Conservation (phyloP, 78 protist species). For the Dictyostelium brefeldianum region DNA sequence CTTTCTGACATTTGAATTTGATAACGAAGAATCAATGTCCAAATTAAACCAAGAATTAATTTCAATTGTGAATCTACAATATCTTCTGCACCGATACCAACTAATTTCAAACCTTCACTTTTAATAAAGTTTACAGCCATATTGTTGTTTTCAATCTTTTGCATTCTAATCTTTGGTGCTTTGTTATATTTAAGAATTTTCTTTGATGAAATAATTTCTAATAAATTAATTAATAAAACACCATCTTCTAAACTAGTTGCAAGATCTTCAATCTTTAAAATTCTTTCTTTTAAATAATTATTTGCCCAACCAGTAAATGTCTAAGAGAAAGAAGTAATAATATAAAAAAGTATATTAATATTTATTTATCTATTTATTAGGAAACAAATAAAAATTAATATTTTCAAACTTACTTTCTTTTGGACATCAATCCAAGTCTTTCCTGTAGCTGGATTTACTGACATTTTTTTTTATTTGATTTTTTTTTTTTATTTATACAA, state of each 20-base stretch:
- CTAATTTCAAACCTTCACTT: slow-evolving; percentile 85
- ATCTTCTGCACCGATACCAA: slow-evolving; percentile 89
- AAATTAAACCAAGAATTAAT: slow-evolving; percentile 89
- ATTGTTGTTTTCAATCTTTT: slow-evolving; percentile 87
- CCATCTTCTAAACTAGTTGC: slow-evolving; percentile 89
- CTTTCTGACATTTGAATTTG: slow-evolving; percentile 86
- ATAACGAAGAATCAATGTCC: slow-evolving; percentile 91
- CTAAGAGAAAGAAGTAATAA: too few species aligned
- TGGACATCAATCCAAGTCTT: slow-evolving; percentile 85
- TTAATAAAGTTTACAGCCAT: slow-evolving; percentile 73
- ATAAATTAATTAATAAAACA: slow-evolving; percentile 82
- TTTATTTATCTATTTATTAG: background rate
- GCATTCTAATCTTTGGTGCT: slow-evolving; percentile 75
- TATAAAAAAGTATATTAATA: background rate
- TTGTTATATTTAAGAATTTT: slow-evolving; percentile 74
- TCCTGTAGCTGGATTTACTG: background rate
- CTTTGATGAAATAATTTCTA: slow-evolving; percentile 90
- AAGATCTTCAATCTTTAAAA: slow-evolving; percentile 86
- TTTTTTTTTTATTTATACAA: slow-evolving; percentile 25
- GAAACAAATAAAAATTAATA: background rate
- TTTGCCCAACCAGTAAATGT: slow-evolving; percentile 94
- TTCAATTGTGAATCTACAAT: slow-evolving; percentile 86
- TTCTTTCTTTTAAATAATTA: slow-evolving; percentile 85
- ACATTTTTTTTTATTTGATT: slow-evolving; percentile 15
- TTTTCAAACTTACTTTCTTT: slow-evolving; percentile 72